These are phyloP conservation scores for Pseudopediastrum boryanum DNA, from an alignment of 139 green algal genomes.

Conservation along the genomic window DNA sequence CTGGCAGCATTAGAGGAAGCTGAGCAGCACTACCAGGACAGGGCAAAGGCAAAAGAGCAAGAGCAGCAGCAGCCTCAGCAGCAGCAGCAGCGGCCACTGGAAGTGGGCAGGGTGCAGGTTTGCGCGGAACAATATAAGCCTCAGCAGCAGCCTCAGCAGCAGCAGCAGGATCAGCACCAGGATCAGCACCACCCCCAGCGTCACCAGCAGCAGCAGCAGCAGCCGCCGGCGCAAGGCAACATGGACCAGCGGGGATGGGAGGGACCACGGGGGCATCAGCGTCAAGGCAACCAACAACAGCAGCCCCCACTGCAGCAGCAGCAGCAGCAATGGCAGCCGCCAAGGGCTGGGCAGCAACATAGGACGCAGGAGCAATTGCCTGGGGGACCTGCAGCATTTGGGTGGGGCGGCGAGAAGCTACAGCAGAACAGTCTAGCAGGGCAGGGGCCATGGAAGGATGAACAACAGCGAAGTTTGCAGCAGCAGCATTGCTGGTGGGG, in stretches of 20 bases:
- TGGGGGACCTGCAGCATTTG: not conserved
- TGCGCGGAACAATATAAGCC: not conserved
- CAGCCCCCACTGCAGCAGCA: not conserved
- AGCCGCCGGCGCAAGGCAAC: too few relatives aligned
- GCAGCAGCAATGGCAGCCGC: not conserved
- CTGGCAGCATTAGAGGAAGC: slow-evolving; percentile 20
- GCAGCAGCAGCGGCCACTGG: not conserved
- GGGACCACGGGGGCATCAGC: too few relatives aligned
- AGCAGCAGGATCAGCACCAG: slow-evolving; percentile 1
- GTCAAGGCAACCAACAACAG: not conserved
- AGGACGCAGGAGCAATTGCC: not conserved
- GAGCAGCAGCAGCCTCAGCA: slow-evolving; percentile 8
- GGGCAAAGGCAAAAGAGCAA: not conserved
- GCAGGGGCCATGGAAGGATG: not conserved
- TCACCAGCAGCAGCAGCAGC: too few relatives aligned
- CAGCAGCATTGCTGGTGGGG: not conserved
- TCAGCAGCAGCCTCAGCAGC: not conserved
- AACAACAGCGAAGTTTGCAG: not conserved
- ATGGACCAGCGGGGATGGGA: too few relatives aligned
- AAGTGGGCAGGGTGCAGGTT: slow-evolving; percentile 16
- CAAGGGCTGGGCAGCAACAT: not conserved
- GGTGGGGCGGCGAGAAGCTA: too few relatives aligned
- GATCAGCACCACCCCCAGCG: too few relatives aligned
- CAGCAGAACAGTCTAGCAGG: not conserved
- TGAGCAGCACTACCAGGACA: slow-evolving; percentile 13